phyloP scores from a whole-genome alignment of 2,329 filamentous ascomycete species.

The Beauveria rudraprayagi region DNA sequence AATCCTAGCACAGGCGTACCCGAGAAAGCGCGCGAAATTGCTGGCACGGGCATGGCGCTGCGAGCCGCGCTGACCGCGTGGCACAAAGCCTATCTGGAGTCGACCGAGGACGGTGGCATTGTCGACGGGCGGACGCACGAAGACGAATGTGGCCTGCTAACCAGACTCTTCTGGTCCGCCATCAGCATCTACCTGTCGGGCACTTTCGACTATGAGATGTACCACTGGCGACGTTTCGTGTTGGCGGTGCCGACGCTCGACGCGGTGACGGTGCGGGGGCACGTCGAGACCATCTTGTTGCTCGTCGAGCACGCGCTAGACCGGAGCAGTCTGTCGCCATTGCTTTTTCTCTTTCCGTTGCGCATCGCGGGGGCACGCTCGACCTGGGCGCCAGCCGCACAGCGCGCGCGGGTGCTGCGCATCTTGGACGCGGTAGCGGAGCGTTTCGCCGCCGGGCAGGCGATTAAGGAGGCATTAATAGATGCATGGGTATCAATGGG shows the following conservation, averaged over 20 bases:
- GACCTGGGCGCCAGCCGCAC: constrained; percentile 13
- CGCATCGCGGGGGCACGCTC: constrained; percentile 26
- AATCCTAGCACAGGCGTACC: background rate
- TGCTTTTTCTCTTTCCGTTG: constrained; percentile 27
- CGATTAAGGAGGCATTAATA: constrained; percentile 8
- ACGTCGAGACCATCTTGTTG: constrained; percentile 20
- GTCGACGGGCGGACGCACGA: background rate
- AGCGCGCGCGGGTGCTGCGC: constrained; percentile 16
- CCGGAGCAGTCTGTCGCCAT: constrained; percentile 21
- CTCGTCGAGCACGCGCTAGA: constrained; percentile 14
- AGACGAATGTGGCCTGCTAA: constrained; percentile 16
- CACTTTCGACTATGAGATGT: constrained; percentile 27
- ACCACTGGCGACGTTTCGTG: constrained; percentile 20
- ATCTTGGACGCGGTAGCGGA: constrained; percentile 16
- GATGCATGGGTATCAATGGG: background rate
- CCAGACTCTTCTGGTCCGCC: constrained; percentile 21
- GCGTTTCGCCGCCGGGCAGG: constrained; percentile 20
- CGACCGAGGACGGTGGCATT: background rate
- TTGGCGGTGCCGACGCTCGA: constrained; percentile 18
- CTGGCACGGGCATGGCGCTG: background rate
- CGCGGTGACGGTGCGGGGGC: constrained; percentile 16
- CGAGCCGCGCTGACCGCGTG: constrained; percentile 10
- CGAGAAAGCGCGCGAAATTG: constrained; percentile 1
- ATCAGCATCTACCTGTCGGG: constrained; percentile 30
- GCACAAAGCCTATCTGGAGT: constrained; percentile 11